Evolutionary conservation across 2,329 filamentous ascomycete genomes (phyloP).

Genomic region (Sclerotinia glacialis): DNA sequence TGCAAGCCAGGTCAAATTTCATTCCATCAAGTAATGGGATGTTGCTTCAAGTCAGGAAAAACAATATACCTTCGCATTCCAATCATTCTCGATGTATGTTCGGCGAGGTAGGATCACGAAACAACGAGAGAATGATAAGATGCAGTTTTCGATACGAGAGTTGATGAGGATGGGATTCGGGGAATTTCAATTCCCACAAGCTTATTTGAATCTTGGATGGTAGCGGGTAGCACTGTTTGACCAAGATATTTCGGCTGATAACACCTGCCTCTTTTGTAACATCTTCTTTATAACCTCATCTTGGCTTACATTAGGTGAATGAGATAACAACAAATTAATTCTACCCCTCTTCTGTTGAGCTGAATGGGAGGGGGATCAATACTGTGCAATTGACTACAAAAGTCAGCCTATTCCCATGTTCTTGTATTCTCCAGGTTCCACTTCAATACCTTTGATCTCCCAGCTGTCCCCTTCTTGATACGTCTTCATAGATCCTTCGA

Average conservation of each 20-base stretch:
- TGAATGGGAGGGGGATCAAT: background rate
- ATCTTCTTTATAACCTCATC: background rate
- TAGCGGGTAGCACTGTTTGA: slow-evolving; percentile 4
- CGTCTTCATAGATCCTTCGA: background rate
- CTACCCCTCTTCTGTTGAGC: background rate
- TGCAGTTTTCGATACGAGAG: background rate
- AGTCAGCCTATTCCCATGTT: background rate
- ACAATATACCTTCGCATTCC: background rate
- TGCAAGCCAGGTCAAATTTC: background rate
- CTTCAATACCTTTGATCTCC: background rate
- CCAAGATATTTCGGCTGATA: background rate
- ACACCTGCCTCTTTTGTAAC: slow-evolving; percentile 18
- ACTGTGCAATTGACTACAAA: background rate
- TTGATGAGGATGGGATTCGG: background rate
- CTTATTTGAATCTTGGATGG: background rate
- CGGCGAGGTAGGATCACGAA: background rate
- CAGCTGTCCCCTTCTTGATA: background rate
- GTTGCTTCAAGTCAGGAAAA: background rate
- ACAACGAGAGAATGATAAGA: background rate
- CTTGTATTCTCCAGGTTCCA: background rate
- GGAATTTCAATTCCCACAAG: background rate
- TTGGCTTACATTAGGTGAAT: slow-evolving; percentile 17
- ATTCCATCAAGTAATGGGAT: background rate
- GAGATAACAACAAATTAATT: background rate
- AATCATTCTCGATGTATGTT: background rate